Base-by-base conservation (phyloP, 345 rosid genomes). In the Salix viminalis region DNA sequence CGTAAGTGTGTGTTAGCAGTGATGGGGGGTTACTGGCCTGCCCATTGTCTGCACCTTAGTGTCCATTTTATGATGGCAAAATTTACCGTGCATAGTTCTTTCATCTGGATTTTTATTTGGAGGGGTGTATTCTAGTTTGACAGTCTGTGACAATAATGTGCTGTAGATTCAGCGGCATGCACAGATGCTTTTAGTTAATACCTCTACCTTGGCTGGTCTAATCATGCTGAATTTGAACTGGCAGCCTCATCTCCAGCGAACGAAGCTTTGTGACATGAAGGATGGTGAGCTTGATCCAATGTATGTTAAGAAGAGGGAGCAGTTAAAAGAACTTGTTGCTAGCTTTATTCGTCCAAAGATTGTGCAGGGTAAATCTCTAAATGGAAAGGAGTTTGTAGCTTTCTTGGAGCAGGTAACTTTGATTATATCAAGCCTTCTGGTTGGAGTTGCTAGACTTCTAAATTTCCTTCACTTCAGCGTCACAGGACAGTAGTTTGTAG, bases 191-290 rank as follows among this genome's bases (percentile, higher is more conserved):
- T 34, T 46, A 16, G 67, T 68, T 74, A 74, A 21, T 54, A 21
- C 21, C 60, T 67, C 39, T 26, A 78, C 54, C 81, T 80, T 75
- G 36, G 71, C 74, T 79, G 36, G 75, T 82, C 84, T 80, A 72
- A 84, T 70, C 79, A 23, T 67, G 23, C 71, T 67, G 73, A 54
- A 77, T 71, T 82, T 77, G 65, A 69, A 76, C 75, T 60, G 80
- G 58, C 88, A 93, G 98, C 98, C 98, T 70, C 98, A 93, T 85
- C 91, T 93, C 82, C 86, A 86, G 88, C 89, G 99, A 61, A 96
- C 99, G 41, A 96, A 91, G 89, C 97, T 96, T 64, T 96, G 99
- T 78, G 99, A 96, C 84, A 69, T 96, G 87, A 92, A 91, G 84
- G 99, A 96, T 84, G 90, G 80, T 76, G 95, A 96, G 50, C 94